These are phyloP conservation scores for Ganoderma multipileum DNA, from an alignment of 1,284 basidiomycete genomes.

Conservation along the genomic window DNA sequence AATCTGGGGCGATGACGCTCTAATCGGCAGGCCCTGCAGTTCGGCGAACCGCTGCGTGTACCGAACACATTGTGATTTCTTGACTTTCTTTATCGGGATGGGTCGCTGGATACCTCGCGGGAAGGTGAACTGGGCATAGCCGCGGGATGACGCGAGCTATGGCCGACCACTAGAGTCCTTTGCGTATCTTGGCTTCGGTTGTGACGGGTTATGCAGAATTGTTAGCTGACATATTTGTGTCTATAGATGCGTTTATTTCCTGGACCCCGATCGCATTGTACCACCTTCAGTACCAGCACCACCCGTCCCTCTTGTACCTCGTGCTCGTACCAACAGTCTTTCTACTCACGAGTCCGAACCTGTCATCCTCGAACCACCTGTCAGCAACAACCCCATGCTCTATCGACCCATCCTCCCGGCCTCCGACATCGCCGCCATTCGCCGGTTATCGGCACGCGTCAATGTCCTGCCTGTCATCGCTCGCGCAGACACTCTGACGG, in stretches of 20 bases:
- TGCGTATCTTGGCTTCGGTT: not conserved
- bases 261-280: constrained; percentile 78
- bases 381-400: constrained; percentile 71
- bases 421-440: constrained; percentile 90
- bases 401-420: constrained; percentile 70
- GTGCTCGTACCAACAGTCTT: constrained; percentile 71
- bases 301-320: constrained; percentile 65
- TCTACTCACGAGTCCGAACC: constrained; percentile 73
- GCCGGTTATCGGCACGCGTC: constrained; percentile 88
- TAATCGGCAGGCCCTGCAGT: constrained; percentile 3
- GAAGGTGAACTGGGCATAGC: not conserved
- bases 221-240: constrained; percentile 10
- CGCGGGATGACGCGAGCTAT: not conserved
- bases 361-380: constrained; percentile 79
- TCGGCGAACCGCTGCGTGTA: constrained; percentile 3
- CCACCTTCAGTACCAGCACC: constrained; percentile 68
- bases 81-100: not conserved
- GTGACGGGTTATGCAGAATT: not conserved
- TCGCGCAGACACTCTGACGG: constrained; percentile 90
- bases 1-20: constrained; percentile 10
- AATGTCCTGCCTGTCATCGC: constrained; percentile 96
- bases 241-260: constrained; percentile 78
- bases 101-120: not conserved
- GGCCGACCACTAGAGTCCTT: not conserved
- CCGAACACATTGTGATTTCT: not conserved